A percentile compares a stretch with the other conserved stretches of the same genome.
Evolutionary conservation across 345 rosid genomes (phyloP).

Genomic region (Brassica carinata): DNA sequence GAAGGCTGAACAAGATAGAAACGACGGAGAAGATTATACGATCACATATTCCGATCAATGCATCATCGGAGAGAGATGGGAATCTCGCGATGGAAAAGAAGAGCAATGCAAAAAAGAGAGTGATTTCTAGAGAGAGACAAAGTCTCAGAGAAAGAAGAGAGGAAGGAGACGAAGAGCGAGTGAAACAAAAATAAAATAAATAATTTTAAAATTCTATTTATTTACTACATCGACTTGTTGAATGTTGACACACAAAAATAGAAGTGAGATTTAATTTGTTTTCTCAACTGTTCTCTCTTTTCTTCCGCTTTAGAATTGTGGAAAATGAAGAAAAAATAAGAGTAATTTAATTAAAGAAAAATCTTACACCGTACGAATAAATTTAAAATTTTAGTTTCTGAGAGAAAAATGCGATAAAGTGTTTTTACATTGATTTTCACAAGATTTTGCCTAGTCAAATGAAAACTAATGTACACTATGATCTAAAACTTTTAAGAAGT

Average conservation of each 20-base stretch:
- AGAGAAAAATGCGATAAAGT: neutral
- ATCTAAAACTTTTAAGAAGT: conserved; percentile 22
- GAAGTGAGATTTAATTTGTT: neutral
- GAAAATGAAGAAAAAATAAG: neutral
- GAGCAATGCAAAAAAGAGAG: conserved; percentile 15
- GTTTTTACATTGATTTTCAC: neutral
- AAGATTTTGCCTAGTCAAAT: conserved; percentile 37
- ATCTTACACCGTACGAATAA: neutral
- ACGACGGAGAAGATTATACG: neutral
- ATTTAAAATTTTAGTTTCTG: neutral
- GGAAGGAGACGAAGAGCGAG: conserved; percentile 29
- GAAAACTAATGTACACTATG: conserved; percentile 37
- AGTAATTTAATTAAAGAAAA: neutral
- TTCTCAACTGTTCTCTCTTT: conserved; percentile 14
- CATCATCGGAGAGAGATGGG: conserved; percentile 9
- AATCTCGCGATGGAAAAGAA: conserved; percentile 51
- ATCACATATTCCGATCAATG: conserved; percentile 12
- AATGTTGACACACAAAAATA: neutral
- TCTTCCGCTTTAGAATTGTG: neutral
- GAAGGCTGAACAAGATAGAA: conserved; percentile 12
- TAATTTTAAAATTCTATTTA: neutral
- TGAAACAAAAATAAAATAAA: neutral
- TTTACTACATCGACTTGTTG: neutral
- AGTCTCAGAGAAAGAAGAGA: conserved; percentile 40
- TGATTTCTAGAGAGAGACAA: conserved; percentile 43